phyloP scores from a whole-genome alignment of 345 rosid species.

The Physaria fendleri region DNA sequence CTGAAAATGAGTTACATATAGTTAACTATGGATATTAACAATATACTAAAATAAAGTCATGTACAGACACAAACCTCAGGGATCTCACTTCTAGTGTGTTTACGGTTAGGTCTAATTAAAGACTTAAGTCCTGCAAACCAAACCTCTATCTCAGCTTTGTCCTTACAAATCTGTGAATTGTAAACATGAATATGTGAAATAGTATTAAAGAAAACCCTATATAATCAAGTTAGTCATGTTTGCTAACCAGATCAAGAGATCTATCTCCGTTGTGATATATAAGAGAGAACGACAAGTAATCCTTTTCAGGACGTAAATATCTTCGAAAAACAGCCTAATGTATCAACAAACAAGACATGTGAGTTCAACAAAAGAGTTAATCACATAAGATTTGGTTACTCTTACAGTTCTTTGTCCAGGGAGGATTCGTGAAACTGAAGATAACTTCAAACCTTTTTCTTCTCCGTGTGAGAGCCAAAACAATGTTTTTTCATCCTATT shows the following conservation, averaged over 20 bases:
- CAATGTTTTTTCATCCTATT: slow-evolving; percentile 80
- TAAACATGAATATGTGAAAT: slow-evolving; percentile 3
- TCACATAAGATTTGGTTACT: neutral
- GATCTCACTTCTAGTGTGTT: slow-evolving; percentile 57
- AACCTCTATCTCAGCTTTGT: slow-evolving; percentile 83
- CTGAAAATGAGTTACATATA: slow-evolving; percentile 36
- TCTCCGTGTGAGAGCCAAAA: slow-evolving; percentile 81
- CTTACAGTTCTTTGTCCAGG: slow-evolving; percentile 98
- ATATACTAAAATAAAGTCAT: neutral
- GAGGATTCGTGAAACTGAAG: slow-evolving; percentile 54
- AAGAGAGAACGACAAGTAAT: slow-evolving; percentile 90
- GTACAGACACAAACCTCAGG: slow-evolving; percentile 63
- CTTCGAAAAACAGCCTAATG: slow-evolving; percentile 87
- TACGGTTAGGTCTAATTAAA: slow-evolving; percentile 45
- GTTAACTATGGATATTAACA: neutral
- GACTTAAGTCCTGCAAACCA: slow-evolving; percentile 85
- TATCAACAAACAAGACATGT: neutral
- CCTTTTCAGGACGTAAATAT: slow-evolving; percentile 89
- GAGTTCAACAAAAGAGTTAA: neutral
- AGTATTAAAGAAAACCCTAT: no score
- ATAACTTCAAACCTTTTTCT: slow-evolving; percentile 61
- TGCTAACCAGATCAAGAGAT: slow-evolving; percentile 91
- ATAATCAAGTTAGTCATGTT: no score
- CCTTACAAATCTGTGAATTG: slow-evolving; percentile 83
- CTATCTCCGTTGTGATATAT: slow-evolving; percentile 82